Evolutionary conservation across 345 rosid genomes (phyloP).

Genomic region (Linum trigynum): DNA sequence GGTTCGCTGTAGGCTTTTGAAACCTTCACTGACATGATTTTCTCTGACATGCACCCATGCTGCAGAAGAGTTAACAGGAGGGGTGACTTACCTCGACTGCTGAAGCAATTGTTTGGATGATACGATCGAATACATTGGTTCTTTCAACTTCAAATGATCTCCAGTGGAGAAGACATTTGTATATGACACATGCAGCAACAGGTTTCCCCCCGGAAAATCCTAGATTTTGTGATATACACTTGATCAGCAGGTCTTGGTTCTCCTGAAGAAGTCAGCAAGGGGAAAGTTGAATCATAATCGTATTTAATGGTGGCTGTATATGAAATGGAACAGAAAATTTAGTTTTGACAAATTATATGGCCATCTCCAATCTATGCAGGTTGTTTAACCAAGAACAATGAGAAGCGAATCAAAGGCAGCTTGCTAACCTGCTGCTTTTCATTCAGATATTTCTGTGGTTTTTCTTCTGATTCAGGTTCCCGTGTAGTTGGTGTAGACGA

Average conservation of each 20-base stretch:
- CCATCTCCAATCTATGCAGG: not conserved
- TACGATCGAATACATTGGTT: conserved; percentile 85
- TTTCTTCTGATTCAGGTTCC: conserved; percentile 96
- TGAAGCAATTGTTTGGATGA: conserved; percentile 87
- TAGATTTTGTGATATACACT: conserved; percentile 78
- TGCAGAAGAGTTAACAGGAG: not conserved
- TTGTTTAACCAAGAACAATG: not conserved
- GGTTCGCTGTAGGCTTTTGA: no score
- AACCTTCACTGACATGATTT: no score
- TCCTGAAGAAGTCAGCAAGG: conserved; percentile 39
- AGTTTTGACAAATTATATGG: not conserved
- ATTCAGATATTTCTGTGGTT: conserved; percentile 88
- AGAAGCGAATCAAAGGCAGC: not conserved
- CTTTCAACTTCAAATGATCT: conserved; percentile 97
- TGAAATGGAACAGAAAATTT: not conserved
- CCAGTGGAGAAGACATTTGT: conserved; percentile 96
- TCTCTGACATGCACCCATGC: no score
- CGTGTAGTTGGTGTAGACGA: conserved; percentile 44
- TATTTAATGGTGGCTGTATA: not conserved
- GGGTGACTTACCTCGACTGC: conserved; percentile 55
- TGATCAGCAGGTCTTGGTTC: conserved; percentile 79
- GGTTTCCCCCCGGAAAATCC: conserved; percentile 88
- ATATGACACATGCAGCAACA: conserved; percentile 84
- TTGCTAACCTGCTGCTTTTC: conserved; percentile 86
- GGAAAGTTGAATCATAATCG: not conserved